A percentile compares a stretch with the other conserved stretches of the same genome.
phyloP scores from a whole-genome alignment of 305 asterid genomes.

The Solanum hybrid region DNA sequence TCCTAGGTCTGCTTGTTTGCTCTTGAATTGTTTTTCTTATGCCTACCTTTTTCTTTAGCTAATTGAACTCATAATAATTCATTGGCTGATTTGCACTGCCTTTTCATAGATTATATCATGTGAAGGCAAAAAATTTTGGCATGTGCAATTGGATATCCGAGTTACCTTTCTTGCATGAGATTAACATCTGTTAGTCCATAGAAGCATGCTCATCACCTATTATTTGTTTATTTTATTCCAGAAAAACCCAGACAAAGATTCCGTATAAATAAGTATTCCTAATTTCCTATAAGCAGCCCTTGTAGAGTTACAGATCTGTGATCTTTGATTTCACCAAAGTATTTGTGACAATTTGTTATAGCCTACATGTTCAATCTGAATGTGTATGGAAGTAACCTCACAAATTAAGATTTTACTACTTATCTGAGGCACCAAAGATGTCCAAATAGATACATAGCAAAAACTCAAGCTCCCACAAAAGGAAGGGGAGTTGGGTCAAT shows the following conservation, averaged over 20 bases:
- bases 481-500: neutral
- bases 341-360: neutral
- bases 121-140: neutral
- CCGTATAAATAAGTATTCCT: neutral
- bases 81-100: neutral
- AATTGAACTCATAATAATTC: neutral
- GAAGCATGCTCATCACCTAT: neutral
- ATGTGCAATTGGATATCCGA: neutral
- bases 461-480: neutral
- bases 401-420: neutral
- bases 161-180: neutral
- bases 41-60: neutral
- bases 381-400: neutral
- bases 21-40: neutral
- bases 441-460: neutral
- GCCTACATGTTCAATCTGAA: neutral
- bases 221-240: neutral
- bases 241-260: neutral
- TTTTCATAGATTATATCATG: neutral
- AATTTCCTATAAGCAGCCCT: neutral
- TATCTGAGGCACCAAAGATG: neutral
- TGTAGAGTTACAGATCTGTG: neutral
- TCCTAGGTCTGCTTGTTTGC: slow-evolving; percentile 52
- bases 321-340: neutral
- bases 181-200: neutral